phyloP scores from a whole-genome alignment of 257 asterid genomes.

The Solanum chiquidenum region DNA sequence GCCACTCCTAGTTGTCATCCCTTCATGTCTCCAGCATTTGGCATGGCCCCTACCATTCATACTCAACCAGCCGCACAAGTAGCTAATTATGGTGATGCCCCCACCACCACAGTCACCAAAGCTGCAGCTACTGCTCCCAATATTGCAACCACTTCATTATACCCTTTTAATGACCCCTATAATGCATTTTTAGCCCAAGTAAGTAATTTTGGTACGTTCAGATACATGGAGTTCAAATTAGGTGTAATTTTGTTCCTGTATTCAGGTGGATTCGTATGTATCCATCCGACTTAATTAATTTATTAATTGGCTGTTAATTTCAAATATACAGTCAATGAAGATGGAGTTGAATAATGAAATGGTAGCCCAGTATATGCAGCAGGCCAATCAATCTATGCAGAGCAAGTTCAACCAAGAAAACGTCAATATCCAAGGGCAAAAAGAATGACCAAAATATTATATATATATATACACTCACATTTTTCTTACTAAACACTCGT shows the following conservation, averaged over 20 bases:
- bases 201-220: neutral
- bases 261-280: no score
- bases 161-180: constrained; percentile 29
- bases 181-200: constrained; percentile 47
- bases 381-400: constrained; percentile 3
- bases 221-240: no score
- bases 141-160: neutral
- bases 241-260: no score
- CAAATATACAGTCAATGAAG: constrained; percentile 25
- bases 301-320: no score
- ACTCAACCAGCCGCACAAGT: neutral
- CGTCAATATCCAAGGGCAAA: neutral
- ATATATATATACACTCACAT: neutral
- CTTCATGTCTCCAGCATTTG: constrained; percentile 19
- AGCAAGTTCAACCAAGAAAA: neutral
- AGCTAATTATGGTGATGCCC: no score
- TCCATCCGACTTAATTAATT: no score
- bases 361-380: constrained; percentile 42
- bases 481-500: neutral
- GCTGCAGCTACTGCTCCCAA: neutral
- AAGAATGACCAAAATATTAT: no score
- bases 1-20: constrained; percentile 18
- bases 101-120: neutral
- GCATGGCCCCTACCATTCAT: constrained; percentile 7
- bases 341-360: constrained; percentile 53